These are phyloP conservation scores for Globisporangium mamillatum DNA, from an alignment of 352 stramenopile species.

Conservation along the genomic window DNA sequence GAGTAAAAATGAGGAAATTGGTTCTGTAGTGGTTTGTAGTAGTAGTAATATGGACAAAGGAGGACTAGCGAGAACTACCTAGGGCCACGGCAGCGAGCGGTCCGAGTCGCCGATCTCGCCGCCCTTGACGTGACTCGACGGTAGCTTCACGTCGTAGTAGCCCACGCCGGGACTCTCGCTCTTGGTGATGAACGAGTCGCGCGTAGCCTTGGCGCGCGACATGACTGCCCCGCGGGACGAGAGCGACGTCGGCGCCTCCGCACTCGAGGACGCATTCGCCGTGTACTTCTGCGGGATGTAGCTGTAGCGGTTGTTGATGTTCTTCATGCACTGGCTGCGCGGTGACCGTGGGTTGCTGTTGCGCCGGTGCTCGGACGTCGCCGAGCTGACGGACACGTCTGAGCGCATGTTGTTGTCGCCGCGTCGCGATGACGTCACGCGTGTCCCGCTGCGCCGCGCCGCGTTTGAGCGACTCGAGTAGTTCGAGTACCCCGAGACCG, in stretches of 20 bases:
- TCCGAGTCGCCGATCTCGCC: slow-evolving; percentile 78
- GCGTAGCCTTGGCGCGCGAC: slow-evolving; percentile 50
- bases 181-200: slow-evolving; percentile 72
- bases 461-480: slow-evolving; percentile 34
- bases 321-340: slow-evolving; percentile 42
- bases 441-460: slow-evolving; percentile 23
- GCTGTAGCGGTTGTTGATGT: slow-evolving; percentile 63
- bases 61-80: background rate
- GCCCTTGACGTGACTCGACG: slow-evolving; percentile 52
- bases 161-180: slow-evolving; percentile 68
- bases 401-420: slow-evolving; percentile 25
- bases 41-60: slow-evolving; percentile 1
- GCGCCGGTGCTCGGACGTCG: slow-evolving; percentile 34
- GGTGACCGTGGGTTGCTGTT: slow-evolving; percentile 29
- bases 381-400: slow-evolving; percentile 55
- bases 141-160: slow-evolving; percentile 76
- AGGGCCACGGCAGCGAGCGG: slow-evolving; percentile 60
- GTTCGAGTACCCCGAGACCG: slow-evolving; percentile 59
- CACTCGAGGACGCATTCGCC: slow-evolving; percentile 24
- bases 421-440: slow-evolving; percentile 2
- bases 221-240: slow-evolving; percentile 73
- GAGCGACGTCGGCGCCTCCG: slow-evolving; percentile 41
- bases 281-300: slow-evolving; percentile 66
- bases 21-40: background rate
- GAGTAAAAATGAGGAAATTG: background rate